Evolutionary conservation across 148 eudicot genomes (phyloP).

Genomic region (Diospyros kaki): DNA sequence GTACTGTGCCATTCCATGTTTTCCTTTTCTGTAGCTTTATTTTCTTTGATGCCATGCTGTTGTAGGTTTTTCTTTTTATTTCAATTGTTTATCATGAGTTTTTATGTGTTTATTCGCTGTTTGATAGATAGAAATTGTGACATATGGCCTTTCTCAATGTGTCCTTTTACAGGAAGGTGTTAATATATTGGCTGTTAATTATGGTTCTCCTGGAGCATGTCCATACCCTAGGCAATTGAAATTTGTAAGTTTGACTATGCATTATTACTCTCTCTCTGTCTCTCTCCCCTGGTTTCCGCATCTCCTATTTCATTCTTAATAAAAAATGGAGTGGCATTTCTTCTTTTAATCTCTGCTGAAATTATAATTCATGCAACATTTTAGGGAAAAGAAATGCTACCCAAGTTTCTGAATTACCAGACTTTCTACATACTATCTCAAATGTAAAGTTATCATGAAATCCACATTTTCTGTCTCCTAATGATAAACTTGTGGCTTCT

Average conservation of each 20-base stretch:
- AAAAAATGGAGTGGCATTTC: background rate
- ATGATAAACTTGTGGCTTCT: no score
- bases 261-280: background rate
- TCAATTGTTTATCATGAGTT: background rate
- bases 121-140: background rate
- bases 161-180: constrained; percentile 62
- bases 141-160: background rate
- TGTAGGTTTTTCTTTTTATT: background rate
- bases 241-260: constrained; percentile 45
- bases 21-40: background rate
- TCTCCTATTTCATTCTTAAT: background rate
- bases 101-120: background rate
- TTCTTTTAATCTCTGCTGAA: constrained; percentile 7
- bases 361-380: background rate
- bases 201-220: constrained; percentile 88
- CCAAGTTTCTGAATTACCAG: background rate
- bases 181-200: constrained; percentile 79
- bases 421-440: background rate
- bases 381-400: background rate
- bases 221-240: constrained; percentile 79
- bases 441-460: no score
- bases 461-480: no score
- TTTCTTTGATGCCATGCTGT: background rate
- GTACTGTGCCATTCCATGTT: no score
- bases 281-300: background rate